Conservation (phyloP, 352 stramenopile genomes). For the Phytophthora europaea region DNA sequence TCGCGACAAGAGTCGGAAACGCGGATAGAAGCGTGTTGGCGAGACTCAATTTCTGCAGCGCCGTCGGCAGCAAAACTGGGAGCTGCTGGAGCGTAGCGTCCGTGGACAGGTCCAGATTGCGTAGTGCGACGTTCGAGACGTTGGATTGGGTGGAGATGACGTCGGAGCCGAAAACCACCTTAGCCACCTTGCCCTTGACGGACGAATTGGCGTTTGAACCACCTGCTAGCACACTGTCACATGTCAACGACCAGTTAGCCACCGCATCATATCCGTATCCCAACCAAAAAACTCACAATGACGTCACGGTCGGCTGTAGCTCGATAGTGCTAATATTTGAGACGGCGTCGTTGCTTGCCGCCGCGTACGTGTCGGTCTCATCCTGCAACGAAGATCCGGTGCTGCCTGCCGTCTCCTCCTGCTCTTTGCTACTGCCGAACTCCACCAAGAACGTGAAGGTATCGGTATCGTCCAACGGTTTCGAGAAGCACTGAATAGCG, state of each 20-base stretch:
- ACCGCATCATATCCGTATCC: not conserved
- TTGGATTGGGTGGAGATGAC: constrained; percentile 38
- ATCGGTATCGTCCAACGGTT: constrained; percentile 27
- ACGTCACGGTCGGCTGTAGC: constrained; percentile 33
- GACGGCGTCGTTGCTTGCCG: constrained; percentile 50
- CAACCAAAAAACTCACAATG: constrained; percentile 33
- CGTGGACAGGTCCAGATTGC: constrained; percentile 42
- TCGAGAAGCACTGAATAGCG: constrained; percentile 60
- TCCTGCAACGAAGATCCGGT: constrained; percentile 21
- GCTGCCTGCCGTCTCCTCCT: constrained; percentile 8
- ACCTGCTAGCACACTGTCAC: constrained; percentile 35
- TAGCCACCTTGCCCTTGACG: constrained; percentile 49
- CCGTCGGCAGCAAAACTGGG: constrained; percentile 27
- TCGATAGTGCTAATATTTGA: constrained; percentile 30
- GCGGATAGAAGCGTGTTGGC: constrained; percentile 39
- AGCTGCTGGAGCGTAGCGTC: constrained; percentile 37
- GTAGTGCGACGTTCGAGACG: constrained; percentile 39
- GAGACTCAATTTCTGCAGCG: constrained; percentile 39
- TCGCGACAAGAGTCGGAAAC: constrained; percentile 47
- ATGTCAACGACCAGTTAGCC: constrained; percentile 9
- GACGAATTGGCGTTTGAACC: constrained; percentile 30
- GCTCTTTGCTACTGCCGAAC: constrained; percentile 46
- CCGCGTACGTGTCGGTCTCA: constrained; percentile 42
- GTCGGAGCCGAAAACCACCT: constrained; percentile 37
- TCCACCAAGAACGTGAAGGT: constrained; percentile 67